Conservation (phyloP, 2,329 filamentous ascomycete genomes). For the Colletotrichum filicis region DNA sequence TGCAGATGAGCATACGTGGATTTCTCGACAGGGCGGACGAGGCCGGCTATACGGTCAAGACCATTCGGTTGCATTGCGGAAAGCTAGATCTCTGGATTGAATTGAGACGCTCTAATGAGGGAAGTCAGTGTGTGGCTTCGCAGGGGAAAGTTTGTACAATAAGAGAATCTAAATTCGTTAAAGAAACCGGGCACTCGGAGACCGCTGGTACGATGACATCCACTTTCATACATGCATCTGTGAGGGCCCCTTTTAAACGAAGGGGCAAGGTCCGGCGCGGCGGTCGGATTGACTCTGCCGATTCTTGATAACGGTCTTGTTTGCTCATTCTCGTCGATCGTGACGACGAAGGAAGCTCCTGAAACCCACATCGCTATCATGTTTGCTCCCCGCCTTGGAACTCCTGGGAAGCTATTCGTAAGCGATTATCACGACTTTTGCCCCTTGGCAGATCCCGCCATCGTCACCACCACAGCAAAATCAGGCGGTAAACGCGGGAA, state of each 20-base stretch:
- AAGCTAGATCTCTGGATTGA: not conserved
- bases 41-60: not conserved
- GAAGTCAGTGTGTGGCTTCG: not conserved
- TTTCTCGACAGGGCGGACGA: not conserved
- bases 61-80: not conserved
- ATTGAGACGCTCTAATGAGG: accelerated
- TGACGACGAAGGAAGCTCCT: not conserved
- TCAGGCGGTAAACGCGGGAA: not conserved
- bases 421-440: not conserved
- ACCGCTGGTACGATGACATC: not conserved
- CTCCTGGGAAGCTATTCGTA: not conserved
- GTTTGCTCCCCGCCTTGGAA: not conserved
- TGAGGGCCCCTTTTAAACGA: not conserved
- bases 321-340: not conserved
- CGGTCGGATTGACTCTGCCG: not conserved
- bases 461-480: not conserved
- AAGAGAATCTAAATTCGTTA: not conserved
- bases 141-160: not conserved
- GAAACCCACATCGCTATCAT: not conserved
- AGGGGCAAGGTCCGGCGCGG: not conserved
- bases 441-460: not conserved
- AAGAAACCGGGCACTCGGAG: not conserved
- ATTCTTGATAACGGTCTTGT: not conserved
- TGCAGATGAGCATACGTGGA: not conserved
- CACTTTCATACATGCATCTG: not conserved